A percentile compares a stretch with the other conserved stretches of the same genome.
Evolutionary conservation across 257 asterid species (phyloP).

Genomic region (Solanum paucissectum): DNA sequence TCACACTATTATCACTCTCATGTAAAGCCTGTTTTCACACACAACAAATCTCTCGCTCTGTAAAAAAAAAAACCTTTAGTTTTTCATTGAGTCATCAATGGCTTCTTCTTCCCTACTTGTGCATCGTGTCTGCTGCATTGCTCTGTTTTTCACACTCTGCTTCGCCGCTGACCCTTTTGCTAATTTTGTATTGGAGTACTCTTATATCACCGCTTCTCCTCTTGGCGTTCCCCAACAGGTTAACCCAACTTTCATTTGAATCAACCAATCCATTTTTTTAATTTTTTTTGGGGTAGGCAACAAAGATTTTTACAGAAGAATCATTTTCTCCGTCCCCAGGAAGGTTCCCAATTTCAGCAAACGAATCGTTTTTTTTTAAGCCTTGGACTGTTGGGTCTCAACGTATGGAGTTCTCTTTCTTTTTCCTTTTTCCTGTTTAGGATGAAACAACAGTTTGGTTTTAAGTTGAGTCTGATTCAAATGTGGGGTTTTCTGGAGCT

Average conservation of each 20-base stretch:
- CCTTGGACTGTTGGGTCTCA: not conserved
- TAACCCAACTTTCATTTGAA: not conserved
- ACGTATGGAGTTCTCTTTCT: not conserved
- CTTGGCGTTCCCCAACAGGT: slow-evolving; percentile 98
- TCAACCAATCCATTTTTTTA: not conserved
- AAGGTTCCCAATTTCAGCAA: not conserved
- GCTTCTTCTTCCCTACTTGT: not conserved
- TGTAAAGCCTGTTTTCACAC: not conserved
- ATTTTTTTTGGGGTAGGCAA: not conserved
- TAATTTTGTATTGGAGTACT: slow-evolving; percentile 44
- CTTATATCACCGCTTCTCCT: slow-evolving; percentile 78
- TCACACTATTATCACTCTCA: not conserved
- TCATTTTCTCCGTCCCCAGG: not conserved
- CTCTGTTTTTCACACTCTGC: slow-evolving; percentile 26
- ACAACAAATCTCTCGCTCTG: not conserved
- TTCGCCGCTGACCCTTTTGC: slow-evolving; percentile 63
- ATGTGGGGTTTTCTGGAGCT: not conserved
- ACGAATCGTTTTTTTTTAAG: not conserved
- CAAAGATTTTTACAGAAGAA: not conserved
- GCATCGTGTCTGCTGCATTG: slow-evolving; percentile 15
- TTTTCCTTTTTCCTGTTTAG: not conserved
- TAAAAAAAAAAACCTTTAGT: not conserved
- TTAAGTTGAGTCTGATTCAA: not conserved
- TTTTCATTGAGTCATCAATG: not conserved
- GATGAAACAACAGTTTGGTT: not conserved